A percentile compares a stretch with the other conserved stretches of the same genome.
phyloP scores from a whole-genome alignment of 2,329 filamentous ascomycete genomes.

The Ceratocystis harringtonii region DNA sequence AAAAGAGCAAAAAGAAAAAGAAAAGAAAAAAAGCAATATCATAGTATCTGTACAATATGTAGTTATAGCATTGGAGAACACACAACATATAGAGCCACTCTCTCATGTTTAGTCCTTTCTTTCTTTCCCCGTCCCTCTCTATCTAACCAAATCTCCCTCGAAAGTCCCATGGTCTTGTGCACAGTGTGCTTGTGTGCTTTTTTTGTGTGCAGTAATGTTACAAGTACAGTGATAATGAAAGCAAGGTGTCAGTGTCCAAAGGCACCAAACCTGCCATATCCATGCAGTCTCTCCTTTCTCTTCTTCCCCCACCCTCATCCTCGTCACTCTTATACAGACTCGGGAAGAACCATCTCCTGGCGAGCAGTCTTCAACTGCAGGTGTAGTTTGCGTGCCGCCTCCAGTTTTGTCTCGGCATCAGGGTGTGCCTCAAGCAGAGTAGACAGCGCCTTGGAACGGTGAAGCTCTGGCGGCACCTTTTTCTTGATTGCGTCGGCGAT shows the following conservation, averaged over 20 bases:
- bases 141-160: not conserved
- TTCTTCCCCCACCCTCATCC: slow-evolving; percentile 20
- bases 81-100: slow-evolving; percentile 5
- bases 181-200: not conserved
- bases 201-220: slow-evolving; percentile 11
- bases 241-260: not conserved
- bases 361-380: slow-evolving; percentile 39
- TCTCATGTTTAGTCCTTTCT: not conserved
- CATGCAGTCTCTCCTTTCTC: slow-evolving; percentile 5
- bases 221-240: slow-evolving; percentile 13
- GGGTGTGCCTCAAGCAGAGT: slow-evolving; percentile 30
- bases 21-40: not conserved
- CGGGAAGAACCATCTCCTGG: slow-evolving; percentile 20
- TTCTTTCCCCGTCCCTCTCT: not conserved
- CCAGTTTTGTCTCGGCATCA: slow-evolving; percentile 31
- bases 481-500: slow-evolving; percentile 89
- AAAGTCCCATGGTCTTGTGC: slow-evolving; percentile 4
- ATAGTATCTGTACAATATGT: slow-evolving; percentile 11
- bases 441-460: slow-evolving; percentile 17
- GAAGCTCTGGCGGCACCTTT: slow-evolving; percentile 37
- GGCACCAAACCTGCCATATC: not conserved
- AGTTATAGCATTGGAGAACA: slow-evolving; percentile 10
- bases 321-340: slow-evolving; percentile 24
- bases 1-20: no score
- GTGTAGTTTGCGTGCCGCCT: slow-evolving; percentile 36